These are phyloP conservation scores for Cordyceps cicadae DNA, from an alignment of 2,329 filamentous ascomycete species.

Conservation along the genomic window DNA sequence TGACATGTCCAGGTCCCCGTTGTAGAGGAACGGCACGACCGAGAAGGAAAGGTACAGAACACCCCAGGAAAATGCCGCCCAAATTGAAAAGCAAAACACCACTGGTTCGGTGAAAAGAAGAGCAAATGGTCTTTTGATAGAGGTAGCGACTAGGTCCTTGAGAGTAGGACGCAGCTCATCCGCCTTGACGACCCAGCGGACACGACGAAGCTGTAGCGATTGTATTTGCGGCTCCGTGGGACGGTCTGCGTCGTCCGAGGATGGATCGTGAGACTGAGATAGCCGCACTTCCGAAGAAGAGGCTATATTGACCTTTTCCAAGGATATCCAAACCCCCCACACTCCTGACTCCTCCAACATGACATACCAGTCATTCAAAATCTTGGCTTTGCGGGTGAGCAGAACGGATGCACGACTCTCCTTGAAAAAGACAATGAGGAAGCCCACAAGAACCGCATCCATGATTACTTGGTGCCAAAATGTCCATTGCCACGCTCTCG, in stretches of 20 bases:
- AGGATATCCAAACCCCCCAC: constrained; percentile 37
- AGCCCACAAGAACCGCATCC: constrained; percentile 49
- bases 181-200: constrained; percentile 72
- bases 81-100: constrained; percentile 80
- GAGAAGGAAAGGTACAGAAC: constrained; percentile 79
- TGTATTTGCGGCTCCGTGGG: neutral
- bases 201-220: constrained; percentile 31
- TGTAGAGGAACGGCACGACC: constrained; percentile 71
- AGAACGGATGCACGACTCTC: constrained; percentile 79
- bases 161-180: constrained; percentile 70
- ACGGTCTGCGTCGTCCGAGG: neutral
- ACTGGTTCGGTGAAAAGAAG: constrained; percentile 68
- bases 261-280: neutral
- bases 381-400: constrained; percentile 63
- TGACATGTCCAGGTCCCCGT: constrained; percentile 52
- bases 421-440: constrained; percentile 62
- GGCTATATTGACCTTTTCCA: neutral
- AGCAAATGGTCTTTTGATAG: constrained; percentile 69
- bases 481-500: constrained; percentile 68
- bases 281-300: neutral
- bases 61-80: constrained; percentile 86
- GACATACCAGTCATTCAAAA: constrained; percentile 73
- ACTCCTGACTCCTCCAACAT: constrained; percentile 56
- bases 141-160: constrained; percentile 61
- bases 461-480: constrained; percentile 79